Evolutionary conservation across 495 filamentous ascomycete genomes (phyloP).

Genomic region (Clavariopsis aquatica): DNA sequence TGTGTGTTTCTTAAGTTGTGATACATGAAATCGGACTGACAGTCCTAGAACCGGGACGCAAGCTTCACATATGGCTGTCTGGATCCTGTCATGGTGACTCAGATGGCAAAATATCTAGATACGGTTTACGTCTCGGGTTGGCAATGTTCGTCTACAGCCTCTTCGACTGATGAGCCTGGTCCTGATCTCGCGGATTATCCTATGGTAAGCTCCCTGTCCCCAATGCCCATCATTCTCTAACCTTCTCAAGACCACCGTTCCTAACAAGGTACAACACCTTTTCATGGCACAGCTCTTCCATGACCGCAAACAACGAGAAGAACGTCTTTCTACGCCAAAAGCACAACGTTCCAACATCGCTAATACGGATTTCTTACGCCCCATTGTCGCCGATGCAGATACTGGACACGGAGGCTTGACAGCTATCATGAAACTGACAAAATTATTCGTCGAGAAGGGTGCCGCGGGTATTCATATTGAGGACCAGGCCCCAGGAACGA

Average conservation of each 20-base stretch:
- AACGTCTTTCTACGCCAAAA: slow-evolving; percentile 78
- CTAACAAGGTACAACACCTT: slow-evolving; percentile 95
- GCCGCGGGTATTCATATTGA: slow-evolving; percentile 98
- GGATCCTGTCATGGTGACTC: slow-evolving; percentile 96
- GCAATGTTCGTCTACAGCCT: slow-evolving; percentile 97
- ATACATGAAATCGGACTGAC: neutral
- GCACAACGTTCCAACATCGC: slow-evolving; percentile 70
- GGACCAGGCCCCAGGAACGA: slow-evolving; percentile 96
- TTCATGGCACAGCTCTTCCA: slow-evolving; percentile 99
- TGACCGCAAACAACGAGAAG: slow-evolving; percentile 97
- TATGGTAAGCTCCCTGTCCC: slow-evolving; percentile 61
- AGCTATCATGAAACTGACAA: slow-evolving; percentile 98
- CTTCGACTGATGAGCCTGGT: slow-evolving; percentile 89
- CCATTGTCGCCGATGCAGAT: slow-evolving; percentile 96
- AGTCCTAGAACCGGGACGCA: slow-evolving; percentile 68
- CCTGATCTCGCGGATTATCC: slow-evolving; percentile 98
- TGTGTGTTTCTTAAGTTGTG: slow-evolving; percentile 43
- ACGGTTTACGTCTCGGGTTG: slow-evolving; percentile 98
- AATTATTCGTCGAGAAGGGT: slow-evolving; percentile 95
- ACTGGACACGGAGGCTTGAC: slow-evolving; percentile 97
- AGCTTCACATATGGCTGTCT: slow-evolving; percentile 96
- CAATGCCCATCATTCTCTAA: neutral
- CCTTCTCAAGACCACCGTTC: slow-evolving; percentile 78
- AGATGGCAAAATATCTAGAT: slow-evolving; percentile 98
- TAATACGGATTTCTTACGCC: slow-evolving; percentile 90